phyloP scores from a whole-genome alignment of 1,139 yeast species.

The Geotrichum fermentans region DNA sequence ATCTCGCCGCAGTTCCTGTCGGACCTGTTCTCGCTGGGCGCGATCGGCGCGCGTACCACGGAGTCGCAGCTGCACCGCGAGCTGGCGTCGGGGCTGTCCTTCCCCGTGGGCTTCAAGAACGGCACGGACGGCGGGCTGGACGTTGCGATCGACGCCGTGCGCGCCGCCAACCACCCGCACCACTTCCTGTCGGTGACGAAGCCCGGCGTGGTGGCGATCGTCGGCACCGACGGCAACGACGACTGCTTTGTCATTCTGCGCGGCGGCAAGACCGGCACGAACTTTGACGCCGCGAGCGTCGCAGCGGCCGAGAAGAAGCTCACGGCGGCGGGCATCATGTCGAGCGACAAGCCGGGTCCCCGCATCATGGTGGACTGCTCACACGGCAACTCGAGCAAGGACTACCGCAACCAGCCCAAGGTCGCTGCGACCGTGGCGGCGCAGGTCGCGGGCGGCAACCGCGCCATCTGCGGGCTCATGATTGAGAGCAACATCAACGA shows the following conservation, averaged over 20 bases:
- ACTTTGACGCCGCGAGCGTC: constrained; percentile 78
- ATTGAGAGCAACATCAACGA: constrained; percentile 89
- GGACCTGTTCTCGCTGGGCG: constrained; percentile 89
- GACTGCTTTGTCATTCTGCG: constrained; percentile 72
- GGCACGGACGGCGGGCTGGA: constrained; percentile 95
- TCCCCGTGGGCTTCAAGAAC: constrained; percentile 98
- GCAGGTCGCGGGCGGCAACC: constrained; percentile 79
- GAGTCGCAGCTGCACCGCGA: constrained; percentile 98
- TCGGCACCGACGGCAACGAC: constrained; percentile 90
- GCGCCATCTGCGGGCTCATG: constrained; percentile 84
- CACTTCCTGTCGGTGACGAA: constrained; percentile 97
- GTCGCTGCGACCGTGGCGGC: constrained; percentile 74
- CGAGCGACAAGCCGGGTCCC: constrained; percentile 33
- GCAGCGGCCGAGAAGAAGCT: constrained; percentile 66
- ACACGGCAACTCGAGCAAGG: constrained; percentile 93
- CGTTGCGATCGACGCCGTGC: constrained; percentile 91
- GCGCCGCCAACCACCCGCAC: constrained; percentile 87
- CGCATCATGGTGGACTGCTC: constrained; percentile 93
- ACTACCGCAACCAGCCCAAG: constrained; percentile 89
- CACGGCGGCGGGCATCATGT: constrained; percentile 35
- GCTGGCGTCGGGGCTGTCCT: constrained; percentile 89
- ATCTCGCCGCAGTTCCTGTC: constrained; percentile 96
- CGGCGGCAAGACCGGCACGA: constrained; percentile 93
- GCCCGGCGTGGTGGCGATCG: constrained; percentile 93
- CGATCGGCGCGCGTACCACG: constrained; percentile 98